phyloP scores from a whole-genome alignment of 1,139 yeast species.

The Magnusiomyces tetraspermus region DNA sequence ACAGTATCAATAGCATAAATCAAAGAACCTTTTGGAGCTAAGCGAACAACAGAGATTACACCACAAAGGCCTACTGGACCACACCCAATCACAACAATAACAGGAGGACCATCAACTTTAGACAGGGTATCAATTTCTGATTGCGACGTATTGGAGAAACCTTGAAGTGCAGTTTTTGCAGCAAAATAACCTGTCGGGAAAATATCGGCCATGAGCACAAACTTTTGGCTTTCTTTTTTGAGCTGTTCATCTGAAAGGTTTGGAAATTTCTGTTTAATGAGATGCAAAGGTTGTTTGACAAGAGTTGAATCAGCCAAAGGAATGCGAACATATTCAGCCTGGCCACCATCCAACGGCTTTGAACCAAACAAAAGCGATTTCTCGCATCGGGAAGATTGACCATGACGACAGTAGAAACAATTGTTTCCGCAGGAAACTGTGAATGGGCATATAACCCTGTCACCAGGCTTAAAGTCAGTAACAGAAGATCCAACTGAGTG shows the following conservation, averaged over 20 bases:
- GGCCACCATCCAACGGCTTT: slow-evolving; percentile 47
- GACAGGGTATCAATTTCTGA: too few relatives aligned
- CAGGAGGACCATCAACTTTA: slow-evolving; percentile 7
- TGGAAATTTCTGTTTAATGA: slow-evolving; percentile 1
- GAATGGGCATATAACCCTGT: slow-evolving; percentile 56
- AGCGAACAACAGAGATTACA: slow-evolving; percentile 38
- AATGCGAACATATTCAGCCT: slow-evolving; percentile 50
- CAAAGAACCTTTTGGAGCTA: slow-evolving; percentile 30
- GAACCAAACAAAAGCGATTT: slow-evolving; percentile 48
- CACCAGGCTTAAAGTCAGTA: slow-evolving; percentile 56
- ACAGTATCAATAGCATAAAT: slow-evolving; percentile 47
- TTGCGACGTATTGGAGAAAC: slow-evolving; percentile 23
- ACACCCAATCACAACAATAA: slow-evolving; percentile 44
- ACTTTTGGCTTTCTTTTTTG: slow-evolving; percentile 23
- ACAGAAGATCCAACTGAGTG: slow-evolving; percentile 59
- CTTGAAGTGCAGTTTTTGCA: slow-evolving; percentile 39
- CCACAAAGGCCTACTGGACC: slow-evolving; percentile 63
- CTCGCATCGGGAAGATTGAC: slow-evolving; percentile 45
- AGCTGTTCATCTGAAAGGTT: slow-evolving; percentile 32
- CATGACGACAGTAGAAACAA: slow-evolving; percentile 48
- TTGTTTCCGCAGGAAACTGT: slow-evolving; percentile 46
- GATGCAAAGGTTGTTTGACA: slow-evolving; percentile 34
- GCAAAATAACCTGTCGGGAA: slow-evolving; percentile 60
- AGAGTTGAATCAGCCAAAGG: slow-evolving; percentile 49
- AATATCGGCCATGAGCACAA: slow-evolving; percentile 56